Percentiles rank a stretch among this genome's conserved stretches.
phyloP scores from a whole-genome alignment of 169 alveolate genomes.

The Plasmodium sp. region DNA sequence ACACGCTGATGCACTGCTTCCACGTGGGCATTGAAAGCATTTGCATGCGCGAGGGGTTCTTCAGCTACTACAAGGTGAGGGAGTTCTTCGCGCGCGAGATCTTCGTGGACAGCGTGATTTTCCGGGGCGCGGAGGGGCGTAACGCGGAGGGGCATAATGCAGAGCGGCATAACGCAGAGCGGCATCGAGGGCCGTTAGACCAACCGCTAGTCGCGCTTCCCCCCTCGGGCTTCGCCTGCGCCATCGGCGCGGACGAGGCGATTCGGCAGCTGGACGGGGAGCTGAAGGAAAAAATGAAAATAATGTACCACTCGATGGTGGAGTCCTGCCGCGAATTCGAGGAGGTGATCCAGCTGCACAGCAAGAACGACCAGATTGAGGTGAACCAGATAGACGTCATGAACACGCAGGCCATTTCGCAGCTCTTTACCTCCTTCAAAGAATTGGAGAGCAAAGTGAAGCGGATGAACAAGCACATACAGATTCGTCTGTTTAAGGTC shows the following conservation, averaged over 20 bases:
- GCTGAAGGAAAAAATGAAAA: conserved; percentile 28
- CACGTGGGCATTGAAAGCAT: conserved; percentile 7
- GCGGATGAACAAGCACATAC: conserved; percentile 9
- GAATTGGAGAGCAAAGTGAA: conserved; percentile 37
- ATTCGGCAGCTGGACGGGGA: conserved; percentile 3
- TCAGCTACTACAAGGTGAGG: not conserved
- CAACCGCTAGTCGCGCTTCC: too few species aligned
- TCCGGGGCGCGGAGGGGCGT: not conserved
- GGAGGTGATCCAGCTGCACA: not conserved
- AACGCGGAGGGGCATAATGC: too few species aligned
- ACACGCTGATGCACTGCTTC: not conserved
- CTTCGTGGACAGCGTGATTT: conserved; percentile 18
- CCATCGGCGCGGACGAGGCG: not conserved
- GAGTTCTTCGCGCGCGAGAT: conserved; percentile 38
- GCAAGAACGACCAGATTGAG: conserved; percentile 10
- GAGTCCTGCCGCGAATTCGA: conserved; percentile 22
- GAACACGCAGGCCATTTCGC: conserved; percentile 10
- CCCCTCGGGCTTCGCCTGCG: not conserved
- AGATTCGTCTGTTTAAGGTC: conserved; percentile 24
- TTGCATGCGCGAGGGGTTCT: conserved; percentile 33
- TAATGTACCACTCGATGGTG: conserved; percentile 10
- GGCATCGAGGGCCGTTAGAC: too few species aligned
- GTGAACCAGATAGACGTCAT: conserved; percentile 29
- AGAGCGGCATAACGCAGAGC: too few species aligned
- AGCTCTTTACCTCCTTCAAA: conserved; percentile 11